Evolutionary conservation across 495 filamentous ascomycete genomes (phyloP), one percentile per base, ranked within the genome.

Genomic region (Terfezia boudieri): DNA sequence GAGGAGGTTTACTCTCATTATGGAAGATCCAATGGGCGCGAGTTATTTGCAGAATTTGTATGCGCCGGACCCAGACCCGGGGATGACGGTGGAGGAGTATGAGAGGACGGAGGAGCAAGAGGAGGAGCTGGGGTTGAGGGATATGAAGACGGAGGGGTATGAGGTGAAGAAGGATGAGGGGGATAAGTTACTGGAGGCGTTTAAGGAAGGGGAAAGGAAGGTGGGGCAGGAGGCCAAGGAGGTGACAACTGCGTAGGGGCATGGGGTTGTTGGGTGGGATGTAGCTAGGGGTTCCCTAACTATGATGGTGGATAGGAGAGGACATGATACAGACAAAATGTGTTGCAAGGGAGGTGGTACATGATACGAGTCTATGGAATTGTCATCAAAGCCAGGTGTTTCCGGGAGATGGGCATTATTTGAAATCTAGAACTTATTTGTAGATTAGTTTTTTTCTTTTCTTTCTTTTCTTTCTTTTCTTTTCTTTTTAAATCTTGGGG

Each of bases 101-200:
- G 78, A 81, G 50, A 74, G 90, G 57, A 92, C 87, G 0, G 78
- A 79, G 0, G 81, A 94, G 67, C 92, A 96, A 66, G 81, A 90
- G 65, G 92, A 96, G 59, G 82, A 94, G 37, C 70, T 98, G 20
- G 90, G 90, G 0, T 69, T 96, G 59, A 76, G 67, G 43, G 89
- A 96, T 62, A 96, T 98, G 79, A 92, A 87, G 73, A 81, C 80
- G 0, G 86, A 94, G 64, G 79, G 77, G 0, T 95, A 95, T 69
- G 85, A 82, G 63, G 71, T 76, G 49, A 46, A 7, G 26, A 32
- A 4, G 26, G 26, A 14, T 48, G 20, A 48, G 8, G 43, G 14
- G 14, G 20, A 48, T 4, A 48, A 9, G 20, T 9, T 48, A n/a
- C 4, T 9, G 14, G 43, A 48, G 6, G 20, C 20, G 14, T 0